Evolutionary conservation across 495 filamentous ascomycete species (phyloP).

Genomic region (Cenococcum geophilum): DNA sequence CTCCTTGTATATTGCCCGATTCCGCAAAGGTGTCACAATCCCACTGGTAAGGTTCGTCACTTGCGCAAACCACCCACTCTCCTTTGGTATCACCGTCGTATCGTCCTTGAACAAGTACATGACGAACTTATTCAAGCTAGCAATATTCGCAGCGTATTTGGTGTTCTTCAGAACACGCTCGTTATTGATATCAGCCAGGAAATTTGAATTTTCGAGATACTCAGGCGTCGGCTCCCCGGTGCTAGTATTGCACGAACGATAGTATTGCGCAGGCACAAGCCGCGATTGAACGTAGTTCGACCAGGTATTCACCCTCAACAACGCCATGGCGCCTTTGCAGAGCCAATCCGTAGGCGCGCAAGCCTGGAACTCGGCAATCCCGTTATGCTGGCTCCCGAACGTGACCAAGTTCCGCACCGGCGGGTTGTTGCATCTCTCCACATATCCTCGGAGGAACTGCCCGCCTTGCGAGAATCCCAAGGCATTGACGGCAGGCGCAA

Average conservation of each 20-base stretch:
- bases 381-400: conserved; percentile 90
- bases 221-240: conserved; percentile 51
- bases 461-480: conserved; percentile 94
- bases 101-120: conserved; percentile 91
- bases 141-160: conserved; percentile 67
- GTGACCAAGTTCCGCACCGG: conserved; percentile 79
- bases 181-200: conserved; percentile 98
- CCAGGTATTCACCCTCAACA: conserved; percentile 73
- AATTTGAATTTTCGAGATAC: conserved; percentile 81
- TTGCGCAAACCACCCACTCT: conserved; percentile 87
- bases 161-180: conserved; percentile 70
- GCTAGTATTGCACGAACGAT: conserved; percentile 45
- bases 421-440: conserved; percentile 82
- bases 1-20: conserved; percentile 74
- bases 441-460: conserved; percentile 88
- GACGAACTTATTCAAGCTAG: conserved; percentile 65
- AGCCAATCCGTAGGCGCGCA: conserved; percentile 64
- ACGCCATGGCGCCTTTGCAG: conserved; percentile 66
- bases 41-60: conserved; percentile 58
- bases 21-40: conserved; percentile 58
- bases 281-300: conserved; percentile 62
- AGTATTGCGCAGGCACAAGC: conserved; percentile 94
- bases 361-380: conserved; percentile 73
- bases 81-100: conserved; percentile 78
- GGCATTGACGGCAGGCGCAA: conserved; percentile 77